Conservation (phyloP, 768 basidiomycete genomes). For the Rhodosporidiobolus odoratus region DNA sequence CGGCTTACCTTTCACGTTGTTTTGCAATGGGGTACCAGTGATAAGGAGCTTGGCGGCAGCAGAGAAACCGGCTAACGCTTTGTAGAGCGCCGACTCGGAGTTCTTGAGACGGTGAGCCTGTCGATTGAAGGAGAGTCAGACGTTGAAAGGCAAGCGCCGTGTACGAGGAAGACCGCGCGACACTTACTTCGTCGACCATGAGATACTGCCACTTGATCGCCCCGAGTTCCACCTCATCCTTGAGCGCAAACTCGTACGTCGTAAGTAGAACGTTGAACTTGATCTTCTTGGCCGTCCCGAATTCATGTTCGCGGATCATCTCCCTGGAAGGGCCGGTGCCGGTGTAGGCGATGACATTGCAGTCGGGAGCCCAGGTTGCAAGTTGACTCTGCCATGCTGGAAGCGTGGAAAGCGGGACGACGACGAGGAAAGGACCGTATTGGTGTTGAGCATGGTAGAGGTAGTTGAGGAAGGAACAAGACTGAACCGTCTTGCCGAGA, state of each 20-base stretch:
- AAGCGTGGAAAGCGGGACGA: conserved; percentile 95
- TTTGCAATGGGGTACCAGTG: conserved; percentile 96
- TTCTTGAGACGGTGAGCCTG: conserved; percentile 97
- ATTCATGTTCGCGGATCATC: conserved; percentile 87
- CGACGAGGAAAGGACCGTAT: conserved; percentile 94
- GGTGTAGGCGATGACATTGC: conserved; percentile 95
- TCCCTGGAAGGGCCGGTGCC: conserved; percentile 81
- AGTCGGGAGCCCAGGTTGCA: conserved; percentile 85
- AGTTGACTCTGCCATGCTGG: conserved; percentile 98
- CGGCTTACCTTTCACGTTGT: conserved; percentile 98
- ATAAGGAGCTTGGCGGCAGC: conserved; percentile 91
- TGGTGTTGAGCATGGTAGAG: conserved; percentile 87
- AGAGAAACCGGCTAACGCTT: conserved; percentile 81
- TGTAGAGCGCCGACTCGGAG: conserved; percentile 92
- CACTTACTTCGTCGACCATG: conserved; percentile 96
- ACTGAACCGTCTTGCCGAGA: conserved; percentile 95
- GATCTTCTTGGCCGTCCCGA: conserved; percentile 75
- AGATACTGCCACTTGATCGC: conserved; percentile 97
- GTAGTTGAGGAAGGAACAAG: conserved; percentile 87
- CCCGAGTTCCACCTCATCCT: conserved; percentile 79
- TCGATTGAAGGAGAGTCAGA: background rate
- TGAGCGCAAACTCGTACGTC: conserved; percentile 89
- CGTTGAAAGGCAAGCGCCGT: no score
- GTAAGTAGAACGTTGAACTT: conserved; percentile 97
- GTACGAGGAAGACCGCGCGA: conserved; percentile 37